These are phyloP conservation scores for Candida succiphila DNA, from an alignment of 805 yeast genomes.

Conservation along the genomic window DNA sequence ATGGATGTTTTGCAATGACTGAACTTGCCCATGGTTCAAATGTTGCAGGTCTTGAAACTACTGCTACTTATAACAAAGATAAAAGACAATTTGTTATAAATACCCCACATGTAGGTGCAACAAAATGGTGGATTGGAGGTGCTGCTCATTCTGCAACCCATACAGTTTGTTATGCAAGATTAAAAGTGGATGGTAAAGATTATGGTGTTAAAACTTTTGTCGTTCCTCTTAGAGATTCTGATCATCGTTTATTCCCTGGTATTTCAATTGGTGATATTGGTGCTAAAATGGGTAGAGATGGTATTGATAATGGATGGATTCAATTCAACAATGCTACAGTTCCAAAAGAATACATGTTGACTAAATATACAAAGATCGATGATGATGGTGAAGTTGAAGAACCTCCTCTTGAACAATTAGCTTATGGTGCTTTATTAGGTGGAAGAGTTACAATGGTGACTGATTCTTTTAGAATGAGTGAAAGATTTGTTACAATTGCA, in stretches of 20 bases:
- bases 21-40: slow-evolving; percentile 91
- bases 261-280: slow-evolving; percentile 87
- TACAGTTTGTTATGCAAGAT: slow-evolving; percentile 74
- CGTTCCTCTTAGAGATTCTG: slow-evolving; percentile 75
- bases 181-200: slow-evolving; percentile 73
- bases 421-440: slow-evolving; percentile 77
- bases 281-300: slow-evolving; percentile 92
- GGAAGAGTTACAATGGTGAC: slow-evolving; percentile 88
- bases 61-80: slow-evolving; percentile 64
- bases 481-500: slow-evolving; percentile 76
- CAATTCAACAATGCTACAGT: slow-evolving; percentile 78
- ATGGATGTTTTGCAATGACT: slow-evolving; percentile 91
- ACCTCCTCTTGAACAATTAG: slow-evolving; percentile 82
- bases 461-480: slow-evolving; percentile 75
- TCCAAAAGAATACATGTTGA: slow-evolving; percentile 77
- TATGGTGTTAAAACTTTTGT: slow-evolving; percentile 90
- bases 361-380: slow-evolving; percentile 66
- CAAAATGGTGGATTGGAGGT: slow-evolving; percentile 99
- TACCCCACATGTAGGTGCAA: slow-evolving; percentile 88
- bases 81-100: slow-evolving; percentile 64
- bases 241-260: slow-evolving; percentile 71
- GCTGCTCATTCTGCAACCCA: slow-evolving; percentile 94
- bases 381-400: slow-evolving; percentile 58
- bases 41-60: slow-evolving; percentile 90
- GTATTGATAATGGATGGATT: slow-evolving; percentile 95